Evolutionary conservation across 495 filamentous ascomycete species (phyloP).

Genomic region (Aspergillus bertholletiae): DNA sequence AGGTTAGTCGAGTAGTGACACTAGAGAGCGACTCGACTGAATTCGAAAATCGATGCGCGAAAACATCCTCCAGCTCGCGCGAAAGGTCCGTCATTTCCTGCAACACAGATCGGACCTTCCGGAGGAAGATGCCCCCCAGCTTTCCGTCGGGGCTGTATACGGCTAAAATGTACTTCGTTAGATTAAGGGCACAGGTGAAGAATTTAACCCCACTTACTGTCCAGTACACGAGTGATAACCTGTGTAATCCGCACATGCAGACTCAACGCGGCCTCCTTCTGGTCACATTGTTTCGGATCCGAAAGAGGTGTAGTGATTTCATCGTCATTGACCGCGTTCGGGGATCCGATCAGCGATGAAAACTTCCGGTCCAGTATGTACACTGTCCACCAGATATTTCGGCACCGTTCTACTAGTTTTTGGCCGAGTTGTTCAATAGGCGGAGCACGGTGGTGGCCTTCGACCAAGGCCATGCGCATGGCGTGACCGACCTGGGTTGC

Average conservation of each 20-base stretch:
- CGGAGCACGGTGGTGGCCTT: constrained; percentile 27
- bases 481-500: constrained; percentile 26
- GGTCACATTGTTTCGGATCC: constrained; percentile 16
- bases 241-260: constrained; percentile 30
- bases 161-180: constrained; percentile 8
- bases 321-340: constrained; percentile 23
- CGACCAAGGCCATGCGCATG: constrained; percentile 29
- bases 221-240: constrained; percentile 22
- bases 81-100: constrained; percentile 24
- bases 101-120: constrained; percentile 23
- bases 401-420: constrained; percentile 20
- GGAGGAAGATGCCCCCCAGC: constrained; percentile 23
- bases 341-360: constrained; percentile 25
- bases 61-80: constrained; percentile 26
- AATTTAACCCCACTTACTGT: constrained; percentile 10
- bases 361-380: constrained; percentile 31
- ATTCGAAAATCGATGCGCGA: constrained; percentile 22
- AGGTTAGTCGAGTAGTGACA: constrained; percentile 26
- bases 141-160: constrained; percentile 30
- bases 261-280: constrained; percentile 22
- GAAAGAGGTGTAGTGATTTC: constrained; percentile 25
- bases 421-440: constrained; percentile 23
- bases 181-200: neutral
- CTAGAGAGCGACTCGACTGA: constrained; percentile 24
- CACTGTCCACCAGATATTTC: constrained; percentile 32